These are phyloP conservation scores for Chaetomiaceae sp. DNA, from an alignment of 2,329 filamentous ascomycete genomes.

Conservation along the genomic window DNA sequence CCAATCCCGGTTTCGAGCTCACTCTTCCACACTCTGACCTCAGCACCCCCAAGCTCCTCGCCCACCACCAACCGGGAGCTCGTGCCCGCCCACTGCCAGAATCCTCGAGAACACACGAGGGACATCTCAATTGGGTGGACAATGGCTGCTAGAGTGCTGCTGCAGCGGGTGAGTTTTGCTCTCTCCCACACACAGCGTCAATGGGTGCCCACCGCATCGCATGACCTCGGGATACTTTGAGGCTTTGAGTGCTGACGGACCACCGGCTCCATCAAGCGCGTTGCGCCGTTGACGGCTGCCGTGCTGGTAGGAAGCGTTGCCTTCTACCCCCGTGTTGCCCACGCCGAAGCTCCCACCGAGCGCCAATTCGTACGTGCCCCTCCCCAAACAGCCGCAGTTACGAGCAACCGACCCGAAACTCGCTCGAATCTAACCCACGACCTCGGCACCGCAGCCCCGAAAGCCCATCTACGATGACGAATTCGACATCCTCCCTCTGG, in stretches of 20 bases:
- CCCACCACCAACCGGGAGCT: conserved; percentile 12
- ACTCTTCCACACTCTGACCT: conserved; percentile 13
- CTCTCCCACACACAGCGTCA: background rate
- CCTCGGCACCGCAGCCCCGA: conserved; percentile 36
- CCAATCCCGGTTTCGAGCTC: conserved; percentile 13
- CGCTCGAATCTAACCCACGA: conserved; percentile 8
- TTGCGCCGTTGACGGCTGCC: conserved; percentile 51
- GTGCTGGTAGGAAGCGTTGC: conserved; percentile 45
- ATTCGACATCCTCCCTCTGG: conserved; percentile 42
- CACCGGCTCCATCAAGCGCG: conserved; percentile 37
- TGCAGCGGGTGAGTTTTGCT: conserved; percentile 46
- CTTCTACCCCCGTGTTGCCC: conserved; percentile 43
- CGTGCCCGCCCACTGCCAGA: conserved; percentile 10
- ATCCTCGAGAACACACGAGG: conserved; percentile 14
- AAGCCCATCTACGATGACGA: conserved; percentile 82
- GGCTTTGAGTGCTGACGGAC: conserved; percentile 10
- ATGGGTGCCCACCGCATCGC: background rate
- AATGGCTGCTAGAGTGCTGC: conserved; percentile 58
- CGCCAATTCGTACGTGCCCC: conserved; percentile 21
- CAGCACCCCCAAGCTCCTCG: conserved; percentile 13
- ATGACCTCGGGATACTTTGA: conserved; percentile 7
- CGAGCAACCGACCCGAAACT: background rate
- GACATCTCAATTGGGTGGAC: conserved; percentile 44
- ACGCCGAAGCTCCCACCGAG: conserved; percentile 46
- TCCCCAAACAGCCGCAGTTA: background rate